Base-by-base conservation (phyloP, 1,139 yeast genomes). In the Pichia inconspicua region DNA sequence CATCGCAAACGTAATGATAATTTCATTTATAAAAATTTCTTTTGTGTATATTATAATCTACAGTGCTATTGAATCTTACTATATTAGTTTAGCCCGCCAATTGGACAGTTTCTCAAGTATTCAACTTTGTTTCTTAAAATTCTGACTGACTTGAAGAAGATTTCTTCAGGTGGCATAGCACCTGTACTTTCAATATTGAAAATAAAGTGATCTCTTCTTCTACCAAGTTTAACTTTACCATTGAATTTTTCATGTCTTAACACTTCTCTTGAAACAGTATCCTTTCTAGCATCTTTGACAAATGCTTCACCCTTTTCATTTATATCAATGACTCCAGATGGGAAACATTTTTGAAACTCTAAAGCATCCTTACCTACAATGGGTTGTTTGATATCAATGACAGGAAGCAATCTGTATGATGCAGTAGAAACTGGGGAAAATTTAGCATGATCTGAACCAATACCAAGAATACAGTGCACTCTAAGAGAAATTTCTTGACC, bases 391-490 rank as follows among this genome's bases (percentile, higher is more conserved):
- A 92, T 87, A 55, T 86, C 82, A 62, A 92, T 92, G 22, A 80
- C 83, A n/a, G 98, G 98, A 72, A 94, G 70, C 61, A 92, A 74
- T 69, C 98, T 78, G 70, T 92, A 92, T n/a, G 96, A 85, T 3
- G 98, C 97, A 28, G 98, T 92, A 28, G 96, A 79, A 11, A 92
- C 98, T 4, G 98, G 98, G 8, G 97, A 88, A 65, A 87, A 92
- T 68, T 92, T 92, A 54, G 98, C 97, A 66, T 92, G 98, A 65
- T 92, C 98, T 34, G 88, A 71, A 47, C 98, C 98, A 55, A 87
- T 71, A 48, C 98, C 98, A 55, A 92, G 75, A 39, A 90, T 74
- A 65, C 97, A 94, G 69, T 89, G 96, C 49, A 88, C 95, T 63
- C 89, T 77, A 56, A 92, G 74, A 28, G 92, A 80, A 55, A 92